These are phyloP conservation scores for Taxillus chinensis DNA, from an alignment of 164 flowering plant genomes.

Conservation along the genomic window DNA sequence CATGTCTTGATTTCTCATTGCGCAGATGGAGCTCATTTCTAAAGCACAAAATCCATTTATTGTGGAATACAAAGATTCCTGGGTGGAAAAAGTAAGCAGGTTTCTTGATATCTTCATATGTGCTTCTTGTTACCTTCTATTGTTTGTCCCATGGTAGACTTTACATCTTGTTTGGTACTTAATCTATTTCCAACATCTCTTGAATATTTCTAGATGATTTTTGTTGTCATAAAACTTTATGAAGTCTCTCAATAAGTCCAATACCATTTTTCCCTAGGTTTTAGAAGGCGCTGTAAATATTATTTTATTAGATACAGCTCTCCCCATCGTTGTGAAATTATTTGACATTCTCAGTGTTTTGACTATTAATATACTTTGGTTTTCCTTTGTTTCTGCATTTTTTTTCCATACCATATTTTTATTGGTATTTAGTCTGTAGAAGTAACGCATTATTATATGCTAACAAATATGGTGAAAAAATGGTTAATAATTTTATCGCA, in stretches of 20 bases:
- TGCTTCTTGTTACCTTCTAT: neutral
- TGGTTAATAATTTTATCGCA: neutral
- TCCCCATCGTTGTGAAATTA: too few relatives aligned
- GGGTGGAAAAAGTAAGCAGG: slow-evolving; percentile 91
- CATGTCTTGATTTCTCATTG: slow-evolving; percentile 12
- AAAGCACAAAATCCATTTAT: slow-evolving; percentile 76
- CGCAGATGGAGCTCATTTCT: slow-evolving; percentile 97
- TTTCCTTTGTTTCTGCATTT: too few relatives aligned
- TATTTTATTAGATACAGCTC: too few relatives aligned
- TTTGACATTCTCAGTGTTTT: too few relatives aligned
- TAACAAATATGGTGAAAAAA: neutral
- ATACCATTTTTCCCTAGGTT: too few relatives aligned
- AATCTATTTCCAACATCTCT: neutral
- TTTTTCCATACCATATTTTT: too few relatives aligned
- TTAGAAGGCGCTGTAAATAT: too few relatives aligned
- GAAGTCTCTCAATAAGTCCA: neutral
- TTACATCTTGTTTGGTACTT: neutral
- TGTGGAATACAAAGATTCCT: slow-evolving; percentile 97
- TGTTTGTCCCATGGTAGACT: too few relatives aligned
- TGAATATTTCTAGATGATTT: neutral
- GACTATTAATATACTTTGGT: too few relatives aligned
- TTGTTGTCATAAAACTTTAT: neutral
- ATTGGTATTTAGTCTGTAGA: too few relatives aligned
- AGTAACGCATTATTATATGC: too few relatives aligned
- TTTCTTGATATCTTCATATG: neutral